Conservation (phyloP, 768 basidiomycete genomes). For the Rhizopogon vesiculosus region DNA sequence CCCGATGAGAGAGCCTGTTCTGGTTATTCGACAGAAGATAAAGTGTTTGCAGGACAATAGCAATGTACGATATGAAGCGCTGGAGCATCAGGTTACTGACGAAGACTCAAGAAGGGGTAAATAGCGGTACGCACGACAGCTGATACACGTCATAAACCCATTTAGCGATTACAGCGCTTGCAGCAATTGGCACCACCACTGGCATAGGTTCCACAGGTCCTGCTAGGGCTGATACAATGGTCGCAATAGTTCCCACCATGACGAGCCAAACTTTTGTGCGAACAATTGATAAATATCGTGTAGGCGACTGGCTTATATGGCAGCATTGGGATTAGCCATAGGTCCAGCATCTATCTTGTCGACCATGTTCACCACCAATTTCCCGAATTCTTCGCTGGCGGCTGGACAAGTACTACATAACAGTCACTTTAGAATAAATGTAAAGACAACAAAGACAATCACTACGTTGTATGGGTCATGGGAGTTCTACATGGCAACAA, state of each 20-base stretch:
- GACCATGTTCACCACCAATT: neutral
- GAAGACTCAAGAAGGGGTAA: neutral
- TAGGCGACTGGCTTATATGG: neutral
- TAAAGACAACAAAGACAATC: neutral
- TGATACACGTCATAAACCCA: neutral
- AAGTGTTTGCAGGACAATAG: constrained; percentile 18
- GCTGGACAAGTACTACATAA: neutral
- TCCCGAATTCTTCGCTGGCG: neutral
- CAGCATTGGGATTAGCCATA: neutral
- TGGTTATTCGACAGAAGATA: neutral
- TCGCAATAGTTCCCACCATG: neutral
- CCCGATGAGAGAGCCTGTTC: too few relatives aligned
- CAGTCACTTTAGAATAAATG: neutral
- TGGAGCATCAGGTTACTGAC: constrained; percentile 4
- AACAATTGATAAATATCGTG: neutral
- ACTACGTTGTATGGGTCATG: constrained; percentile 1
- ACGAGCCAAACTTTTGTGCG: neutral
- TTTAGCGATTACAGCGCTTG: neutral
- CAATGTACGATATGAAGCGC: constrained; percentile 20
- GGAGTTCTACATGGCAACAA: constrained; percentile 17
- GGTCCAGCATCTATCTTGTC: neutral
- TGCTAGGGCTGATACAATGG: neutral
- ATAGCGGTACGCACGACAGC: neutral
- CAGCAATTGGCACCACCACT: neutral
- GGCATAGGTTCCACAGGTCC: neutral